Evolutionary conservation across 441 rosid genomes (phyloP).

Genomic region (Pelargonium cotyledonis): DNA sequence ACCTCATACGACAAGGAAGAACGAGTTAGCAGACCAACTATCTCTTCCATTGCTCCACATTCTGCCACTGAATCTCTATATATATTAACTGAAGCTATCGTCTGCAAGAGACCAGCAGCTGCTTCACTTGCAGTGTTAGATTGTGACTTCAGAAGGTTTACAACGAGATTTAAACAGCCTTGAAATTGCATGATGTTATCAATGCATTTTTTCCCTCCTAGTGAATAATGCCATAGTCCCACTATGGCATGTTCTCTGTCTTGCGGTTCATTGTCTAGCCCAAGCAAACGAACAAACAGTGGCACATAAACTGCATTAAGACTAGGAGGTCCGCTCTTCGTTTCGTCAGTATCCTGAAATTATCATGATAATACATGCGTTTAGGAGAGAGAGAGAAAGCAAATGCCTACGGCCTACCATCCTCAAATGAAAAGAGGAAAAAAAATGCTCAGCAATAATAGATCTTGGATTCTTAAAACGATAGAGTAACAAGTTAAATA

Average conservation of each 20-base stretch:
- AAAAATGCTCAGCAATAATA: background rate
- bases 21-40: slow-evolving; percentile 47
- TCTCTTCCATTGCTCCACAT: slow-evolving; percentile 78
- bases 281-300: slow-evolving; percentile 81
- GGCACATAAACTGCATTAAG: slow-evolving; percentile 52
- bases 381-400: background rate
- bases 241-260: slow-evolving; percentile 75
- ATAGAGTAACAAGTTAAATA: background rate
- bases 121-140: slow-evolving; percentile 57
- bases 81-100: slow-evolving; percentile 53
- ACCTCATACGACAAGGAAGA: slow-evolving; percentile 70
- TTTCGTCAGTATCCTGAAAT: slow-evolving; percentile 40
- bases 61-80: slow-evolving; percentile 69
- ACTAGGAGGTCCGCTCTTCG: slow-evolving; percentile 34
- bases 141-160: slow-evolving; percentile 64
- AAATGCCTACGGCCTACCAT: background rate
- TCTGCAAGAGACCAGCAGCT: slow-evolving; percentile 74
- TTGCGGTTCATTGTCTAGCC: slow-evolving; percentile 68
- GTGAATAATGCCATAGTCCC: slow-evolving; percentile 69
- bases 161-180: slow-evolving; percentile 63
- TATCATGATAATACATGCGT: background rate
- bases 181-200: slow-evolving; percentile 69
- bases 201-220: slow-evolving; percentile 67
- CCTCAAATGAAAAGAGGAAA: background rate
- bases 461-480: background rate